These are phyloP conservation scores for Alliaria petiolata DNA, from an alignment of 345 rosid species.

Conservation along the genomic window DNA sequence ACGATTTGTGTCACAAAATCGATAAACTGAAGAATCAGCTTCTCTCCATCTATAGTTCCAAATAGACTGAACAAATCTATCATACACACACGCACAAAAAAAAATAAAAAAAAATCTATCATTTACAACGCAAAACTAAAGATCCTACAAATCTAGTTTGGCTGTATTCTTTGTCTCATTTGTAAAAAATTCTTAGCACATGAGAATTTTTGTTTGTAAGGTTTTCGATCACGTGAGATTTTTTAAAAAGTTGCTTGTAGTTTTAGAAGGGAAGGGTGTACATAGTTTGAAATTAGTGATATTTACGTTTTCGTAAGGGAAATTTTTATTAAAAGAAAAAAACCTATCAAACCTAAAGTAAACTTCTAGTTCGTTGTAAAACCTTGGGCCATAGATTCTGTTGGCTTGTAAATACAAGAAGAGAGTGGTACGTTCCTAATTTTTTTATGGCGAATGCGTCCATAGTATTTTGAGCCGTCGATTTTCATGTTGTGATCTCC, in stretches of 20 bases:
- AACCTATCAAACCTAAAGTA: background rate
- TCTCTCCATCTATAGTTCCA: too few species aligned
- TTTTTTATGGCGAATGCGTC: conserved; percentile 8
- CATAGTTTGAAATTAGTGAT: background rate
- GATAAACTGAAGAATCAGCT: too few species aligned
- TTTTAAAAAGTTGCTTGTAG: background rate
- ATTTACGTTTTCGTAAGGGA: background rate
- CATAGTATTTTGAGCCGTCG: conserved; percentile 11
- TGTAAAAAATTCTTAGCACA: background rate
- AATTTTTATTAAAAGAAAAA: too few species aligned
- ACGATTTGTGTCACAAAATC: too few species aligned
- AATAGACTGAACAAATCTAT: too few species aligned
- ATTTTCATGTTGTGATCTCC: conserved; percentile 2
- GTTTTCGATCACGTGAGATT: background rate
- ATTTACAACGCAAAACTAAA: too few species aligned
- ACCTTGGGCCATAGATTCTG: conserved; percentile 2
- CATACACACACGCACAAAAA: too few species aligned
- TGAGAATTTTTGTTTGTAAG: background rate
- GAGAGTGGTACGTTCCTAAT: background rate
- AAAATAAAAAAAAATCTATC: too few species aligned
- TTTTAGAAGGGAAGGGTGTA: background rate
- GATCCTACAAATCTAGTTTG: too few species aligned
- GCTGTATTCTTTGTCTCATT: background rate
- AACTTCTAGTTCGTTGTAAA: background rate
- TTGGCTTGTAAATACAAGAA: conserved; percentile 1